These are phyloP conservation scores for Sarocladium strictum DNA, from an alignment of 2,329 filamentous ascomycete genomes.

Conservation along the genomic window DNA sequence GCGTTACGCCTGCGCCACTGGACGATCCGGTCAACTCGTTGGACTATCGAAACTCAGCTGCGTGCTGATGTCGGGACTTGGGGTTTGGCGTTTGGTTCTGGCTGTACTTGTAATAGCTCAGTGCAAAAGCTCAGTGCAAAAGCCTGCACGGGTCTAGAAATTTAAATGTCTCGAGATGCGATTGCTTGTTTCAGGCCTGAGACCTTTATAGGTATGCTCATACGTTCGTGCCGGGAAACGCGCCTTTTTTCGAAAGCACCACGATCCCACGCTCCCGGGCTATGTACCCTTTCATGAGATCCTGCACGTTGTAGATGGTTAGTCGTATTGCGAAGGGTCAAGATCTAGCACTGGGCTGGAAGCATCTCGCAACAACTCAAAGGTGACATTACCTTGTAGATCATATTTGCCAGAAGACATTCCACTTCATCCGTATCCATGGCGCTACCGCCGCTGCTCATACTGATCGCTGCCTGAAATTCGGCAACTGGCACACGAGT, in stretches of 20 bases:
- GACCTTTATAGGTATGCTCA: background rate
- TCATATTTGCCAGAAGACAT: conserved; percentile 90
- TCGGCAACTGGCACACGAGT: conserved; percentile 79
- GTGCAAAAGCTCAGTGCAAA: background rate
- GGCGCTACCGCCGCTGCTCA: conserved; percentile 59
- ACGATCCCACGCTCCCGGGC: conserved; percentile 84
- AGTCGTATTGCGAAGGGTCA: background rate
- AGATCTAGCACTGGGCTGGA: background rate
- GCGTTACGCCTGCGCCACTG: conserved; percentile 1
- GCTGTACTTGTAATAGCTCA: background rate
- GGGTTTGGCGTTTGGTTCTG: background rate
- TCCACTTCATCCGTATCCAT: conserved; percentile 91
- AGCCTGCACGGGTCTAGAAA: background rate
- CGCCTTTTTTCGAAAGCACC: conserved; percentile 85
- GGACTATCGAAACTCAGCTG: background rate
- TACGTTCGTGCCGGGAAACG: conserved; percentile 74
- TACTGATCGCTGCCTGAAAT: conserved; percentile 76
- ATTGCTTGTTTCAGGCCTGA: too few relatives aligned
- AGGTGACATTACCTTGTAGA: conserved; percentile 73
- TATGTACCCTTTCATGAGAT: conserved; percentile 97
- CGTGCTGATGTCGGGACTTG: background rate
- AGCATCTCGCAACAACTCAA: too few relatives aligned
- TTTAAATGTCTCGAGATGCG: background rate
- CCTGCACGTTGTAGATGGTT: conserved; percentile 42
- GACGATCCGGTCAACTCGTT: background rate